phyloP scores from a whole-genome alignment of 495 filamentous ascomycete genomes.

The Umbilicaria muhlenbergii region DNA sequence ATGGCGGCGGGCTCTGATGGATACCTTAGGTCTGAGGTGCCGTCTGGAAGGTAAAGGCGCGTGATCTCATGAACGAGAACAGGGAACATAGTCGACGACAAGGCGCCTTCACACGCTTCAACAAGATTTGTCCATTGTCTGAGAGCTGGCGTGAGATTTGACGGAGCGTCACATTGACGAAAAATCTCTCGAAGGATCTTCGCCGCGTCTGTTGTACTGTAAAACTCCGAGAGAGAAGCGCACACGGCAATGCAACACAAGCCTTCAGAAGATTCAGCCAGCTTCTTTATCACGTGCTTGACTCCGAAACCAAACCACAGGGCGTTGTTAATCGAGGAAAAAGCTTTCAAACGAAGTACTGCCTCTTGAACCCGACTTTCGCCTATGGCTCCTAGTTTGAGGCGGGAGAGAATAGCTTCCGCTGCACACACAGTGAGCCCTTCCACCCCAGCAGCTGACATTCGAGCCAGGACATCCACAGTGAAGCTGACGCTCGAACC shows the following conservation, averaged over 20 bases:
- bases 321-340: slow-evolving; percentile 3
- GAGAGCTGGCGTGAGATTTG: slow-evolving; percentile 1
- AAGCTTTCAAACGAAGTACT: slow-evolving; percentile 4
- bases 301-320: slow-evolving; percentile 13
- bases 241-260: slow-evolving; percentile 5
- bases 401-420: background rate
- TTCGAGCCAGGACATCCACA: slow-evolving; percentile 4
- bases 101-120: background rate
- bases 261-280: slow-evolving; percentile 9
- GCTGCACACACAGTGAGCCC: slow-evolving; percentile 5
- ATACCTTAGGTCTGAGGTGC: background rate
- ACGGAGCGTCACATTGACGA: background rate
- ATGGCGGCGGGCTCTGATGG: background rate
- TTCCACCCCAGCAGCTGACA: slow-evolving; percentile 5
- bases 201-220: slow-evolving; percentile 1
- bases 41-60: background rate
- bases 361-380: slow-evolving; percentile 1
- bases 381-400: background rate
- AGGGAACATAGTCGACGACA: background rate
- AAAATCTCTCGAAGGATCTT: background rate
- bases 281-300: slow-evolving; percentile 7
- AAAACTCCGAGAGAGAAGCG: slow-evolving; percentile 2
- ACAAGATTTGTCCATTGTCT: slow-evolving; percentile 3
- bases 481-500: slow-evolving; percentile 1
- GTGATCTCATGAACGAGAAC: background rate